Evolutionary conservation across 1,284 basidiomycete species (phyloP).

Genomic region (Cryptococcus neoformans): DNA sequence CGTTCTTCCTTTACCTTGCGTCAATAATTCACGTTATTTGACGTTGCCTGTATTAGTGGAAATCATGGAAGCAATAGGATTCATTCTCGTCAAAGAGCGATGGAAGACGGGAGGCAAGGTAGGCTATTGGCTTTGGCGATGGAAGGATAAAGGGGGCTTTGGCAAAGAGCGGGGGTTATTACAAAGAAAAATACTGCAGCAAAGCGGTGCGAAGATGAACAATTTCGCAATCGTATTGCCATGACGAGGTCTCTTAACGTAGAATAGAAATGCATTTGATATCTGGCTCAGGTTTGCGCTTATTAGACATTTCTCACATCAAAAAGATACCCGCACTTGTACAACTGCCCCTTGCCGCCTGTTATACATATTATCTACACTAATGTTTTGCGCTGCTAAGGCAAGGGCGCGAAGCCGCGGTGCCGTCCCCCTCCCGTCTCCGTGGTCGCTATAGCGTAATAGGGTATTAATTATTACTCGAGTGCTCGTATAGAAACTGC

Average conservation of each 20-base stretch:
- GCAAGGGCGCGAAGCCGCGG: too few species aligned
- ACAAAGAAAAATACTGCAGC: conserved; percentile 59
- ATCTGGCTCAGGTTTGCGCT: too few species aligned
- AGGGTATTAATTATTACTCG: too few species aligned
- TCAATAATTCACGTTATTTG: conserved; percentile 77
- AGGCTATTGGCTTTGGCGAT: conserved; percentile 46
- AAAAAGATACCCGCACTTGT: too few species aligned
- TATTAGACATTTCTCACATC: too few species aligned
- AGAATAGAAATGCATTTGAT: too few species aligned
- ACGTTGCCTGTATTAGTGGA: conserved; percentile 58
- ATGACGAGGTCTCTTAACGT: not conserved
- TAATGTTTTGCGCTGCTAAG: too few species aligned
- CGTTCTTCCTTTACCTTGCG: conserved; percentile 74
- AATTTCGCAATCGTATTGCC: conserved; percentile 65
- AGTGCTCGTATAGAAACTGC: too few species aligned
- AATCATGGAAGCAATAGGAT: conserved; percentile 65
- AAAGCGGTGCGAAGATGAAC: conserved; percentile 64
- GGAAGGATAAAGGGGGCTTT: conserved; percentile 17
- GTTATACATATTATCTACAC: too few species aligned
- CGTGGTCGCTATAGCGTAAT: too few species aligned
- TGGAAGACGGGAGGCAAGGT: conserved; percentile 55
- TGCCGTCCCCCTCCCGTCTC: too few species aligned
- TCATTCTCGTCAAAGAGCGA: conserved; percentile 58
- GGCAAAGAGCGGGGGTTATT: conserved; percentile 1
- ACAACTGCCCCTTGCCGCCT: too few species aligned